Base-by-base conservation (phyloP, 805 yeast genomes). In the Kodamaea neixiangensis region DNA sequence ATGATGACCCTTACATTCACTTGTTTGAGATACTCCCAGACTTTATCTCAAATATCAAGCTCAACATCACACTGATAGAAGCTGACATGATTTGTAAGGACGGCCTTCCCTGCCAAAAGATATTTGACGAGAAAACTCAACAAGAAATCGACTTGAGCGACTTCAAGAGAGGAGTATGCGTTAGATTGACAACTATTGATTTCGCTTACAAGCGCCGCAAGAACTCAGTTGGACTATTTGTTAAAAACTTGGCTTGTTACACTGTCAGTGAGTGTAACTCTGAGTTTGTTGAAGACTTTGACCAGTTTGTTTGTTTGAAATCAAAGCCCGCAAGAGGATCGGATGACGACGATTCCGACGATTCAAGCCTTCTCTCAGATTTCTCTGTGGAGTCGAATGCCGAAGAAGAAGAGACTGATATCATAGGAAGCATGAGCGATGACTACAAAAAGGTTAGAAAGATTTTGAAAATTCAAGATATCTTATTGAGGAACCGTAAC, bases 51-150 rank as follows among this genome's bases (percentile, higher is more conserved):
- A 54, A 65, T 4, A 49, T 73, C 22, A 65, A 63, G 51, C 35
- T 70, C 14, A 59, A 59, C n/a, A 54, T 69, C 6, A 47, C 64
- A 3, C 54, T 59, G 29, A 34, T 72, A 13, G 70, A 67, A 54
- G 61, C 68, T 1, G 71, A 70, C 42, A 62, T 75, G 3, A 61
- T 70, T 11, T 73, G 78, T 53, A 72, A 72, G 47, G 78, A 74
- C 48, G 68, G 68, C 7, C 58, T 75, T 14, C 79, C 79, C 0
- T 60, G 64, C 47, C 68, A 68, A 46, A 49, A 53, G 2, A 54
- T 68, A 10, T 54, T 44, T 25, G 70, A 68, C 43, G 60, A 61
- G 5, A 49, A 48, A 1, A 44, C 63, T 1, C 59, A 57, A 1
- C 53, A 66, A 19, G 63, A 68, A 5, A 54, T 70, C 20, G 72